Percentiles rank a stretch among this genome's conserved stretches.
Evolutionary conservation across 345 rosid species (phyloP).

Genomic region (Gynandropsis gynandra): DNA sequence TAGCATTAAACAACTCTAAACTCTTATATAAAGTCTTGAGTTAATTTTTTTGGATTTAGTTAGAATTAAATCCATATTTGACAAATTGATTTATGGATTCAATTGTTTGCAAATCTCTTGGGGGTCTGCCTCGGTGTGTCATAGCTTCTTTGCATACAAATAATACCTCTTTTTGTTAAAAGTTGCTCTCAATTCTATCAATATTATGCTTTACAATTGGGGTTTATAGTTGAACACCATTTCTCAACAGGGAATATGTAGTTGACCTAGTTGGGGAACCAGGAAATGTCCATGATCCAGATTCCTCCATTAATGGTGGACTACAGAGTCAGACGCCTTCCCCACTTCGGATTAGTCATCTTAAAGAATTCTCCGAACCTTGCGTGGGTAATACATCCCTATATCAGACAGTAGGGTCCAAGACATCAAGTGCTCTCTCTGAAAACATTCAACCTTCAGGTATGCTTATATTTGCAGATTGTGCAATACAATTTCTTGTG

Average conservation of each 20-base stretch:
- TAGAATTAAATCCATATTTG: too few relatives aligned
- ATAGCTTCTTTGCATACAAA: conserved; percentile 23
- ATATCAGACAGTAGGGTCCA: conserved; percentile 29
- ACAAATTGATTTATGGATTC: too few relatives aligned
- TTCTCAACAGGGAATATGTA: conserved; percentile 76
- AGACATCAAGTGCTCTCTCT: conserved; percentile 23
- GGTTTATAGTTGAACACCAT: conserved; percentile 8
- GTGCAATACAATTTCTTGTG: neutral
- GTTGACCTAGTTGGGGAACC: conserved; percentile 94
- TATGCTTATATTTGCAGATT: conserved; percentile 20
- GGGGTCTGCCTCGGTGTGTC: conserved; percentile 24
- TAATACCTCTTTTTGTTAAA: conserved; percentile 11
- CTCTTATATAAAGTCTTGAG: too few relatives aligned
- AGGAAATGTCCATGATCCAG: conserved; percentile 78
- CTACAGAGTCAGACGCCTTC: conserved; percentile 50
- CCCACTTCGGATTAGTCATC: conserved; percentile 53
- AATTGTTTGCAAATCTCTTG: too few relatives aligned
- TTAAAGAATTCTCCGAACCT: conserved; percentile 41
- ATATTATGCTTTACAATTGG: conserved; percentile 1
- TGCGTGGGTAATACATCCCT: conserved; percentile 32
- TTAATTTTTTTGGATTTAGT: too few relatives aligned
- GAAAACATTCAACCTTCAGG: conserved; percentile 40
- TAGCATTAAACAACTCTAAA: too few relatives aligned
- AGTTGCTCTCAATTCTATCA: neutral
- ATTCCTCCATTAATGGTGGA: conserved; percentile 81